phyloP scores from a whole-genome alignment of 257 asterid genomes.

The Solanum chiquidenum region DNA sequence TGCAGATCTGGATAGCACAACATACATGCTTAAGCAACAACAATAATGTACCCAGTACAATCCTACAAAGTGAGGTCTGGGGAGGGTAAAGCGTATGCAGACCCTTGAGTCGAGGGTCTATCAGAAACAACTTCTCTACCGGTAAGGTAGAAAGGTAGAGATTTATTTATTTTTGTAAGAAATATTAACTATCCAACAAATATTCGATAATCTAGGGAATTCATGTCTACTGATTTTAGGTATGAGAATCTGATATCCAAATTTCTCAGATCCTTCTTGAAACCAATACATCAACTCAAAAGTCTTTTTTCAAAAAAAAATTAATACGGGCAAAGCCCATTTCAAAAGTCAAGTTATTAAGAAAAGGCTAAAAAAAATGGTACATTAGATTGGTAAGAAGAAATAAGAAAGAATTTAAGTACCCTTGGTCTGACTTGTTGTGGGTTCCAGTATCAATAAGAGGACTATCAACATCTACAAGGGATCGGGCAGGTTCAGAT shows the following conservation, averaged over 20 bases:
- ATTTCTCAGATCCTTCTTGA: neutral
- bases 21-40: neutral
- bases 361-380: neutral
- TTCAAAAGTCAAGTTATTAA: neutral
- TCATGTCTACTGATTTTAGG: neutral
- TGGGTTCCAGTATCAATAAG: conserved; percentile 76
- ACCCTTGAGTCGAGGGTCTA: neutral
- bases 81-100: neutral
- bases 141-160: neutral
- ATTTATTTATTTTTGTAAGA: neutral
- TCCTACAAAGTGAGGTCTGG: neutral
- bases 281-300: neutral
- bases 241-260: neutral
- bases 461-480: conserved; percentile 59
- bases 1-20: conserved; percentile 43
- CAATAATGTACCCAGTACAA: neutral
- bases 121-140: neutral
- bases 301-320: neutral
- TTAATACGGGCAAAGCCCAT: neutral
- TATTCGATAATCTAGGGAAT: neutral
- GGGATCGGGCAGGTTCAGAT: conserved; percentile 42
- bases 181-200: neutral
- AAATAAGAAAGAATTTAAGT: conserved; percentile 17
- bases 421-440: conserved; percentile 52
- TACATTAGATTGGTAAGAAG: neutral